Conservation (phyloP, 164 flowering plant species). For the Nymphaea thermarum region DNA sequence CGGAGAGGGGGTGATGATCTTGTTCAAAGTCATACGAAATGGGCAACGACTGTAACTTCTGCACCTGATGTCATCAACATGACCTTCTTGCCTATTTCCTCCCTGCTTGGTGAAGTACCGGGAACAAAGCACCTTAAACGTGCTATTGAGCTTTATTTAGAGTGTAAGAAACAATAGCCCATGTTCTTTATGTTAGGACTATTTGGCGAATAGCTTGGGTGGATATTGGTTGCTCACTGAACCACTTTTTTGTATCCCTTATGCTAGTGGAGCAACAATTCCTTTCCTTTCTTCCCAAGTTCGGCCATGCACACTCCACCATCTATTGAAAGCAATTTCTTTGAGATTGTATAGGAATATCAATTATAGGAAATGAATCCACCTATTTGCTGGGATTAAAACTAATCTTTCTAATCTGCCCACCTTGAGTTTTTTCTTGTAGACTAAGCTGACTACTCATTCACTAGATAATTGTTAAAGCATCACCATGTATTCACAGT, state of each 20-base stretch:
- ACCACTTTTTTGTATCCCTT: background rate
- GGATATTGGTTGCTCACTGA: background rate
- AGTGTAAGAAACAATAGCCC: slow-evolving; percentile 45
- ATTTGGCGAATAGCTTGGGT: background rate
- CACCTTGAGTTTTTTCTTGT: background rate
- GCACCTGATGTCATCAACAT: slow-evolving; percentile 95
- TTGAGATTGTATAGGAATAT: no score
- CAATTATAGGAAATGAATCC: no score
- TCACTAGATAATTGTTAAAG: no score
- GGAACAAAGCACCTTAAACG: slow-evolving; percentile 76
- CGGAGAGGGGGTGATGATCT: slow-evolving; percentile 99
- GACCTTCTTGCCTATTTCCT: slow-evolving; percentile 80
- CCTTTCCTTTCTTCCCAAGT: background rate
- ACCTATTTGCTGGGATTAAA: background rate
- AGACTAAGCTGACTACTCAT: background rate
- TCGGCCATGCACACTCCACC: no score
- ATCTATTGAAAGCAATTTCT: no score
- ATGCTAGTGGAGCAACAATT: background rate
- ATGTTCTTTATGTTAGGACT: background rate
- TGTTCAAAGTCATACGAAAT: slow-evolving; percentile 72
- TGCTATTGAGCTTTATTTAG: slow-evolving; percentile 84
- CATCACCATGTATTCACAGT: no score
- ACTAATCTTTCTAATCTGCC: background rate
- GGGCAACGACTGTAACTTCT: slow-evolving; percentile 56
- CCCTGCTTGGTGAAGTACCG: slow-evolving; percentile 74